Percentiles rank a stretch among this genome's conserved stretches.
phyloP scores from a whole-genome alignment of 441 rosid genomes.

The Pelargonium fulgidum region DNA sequence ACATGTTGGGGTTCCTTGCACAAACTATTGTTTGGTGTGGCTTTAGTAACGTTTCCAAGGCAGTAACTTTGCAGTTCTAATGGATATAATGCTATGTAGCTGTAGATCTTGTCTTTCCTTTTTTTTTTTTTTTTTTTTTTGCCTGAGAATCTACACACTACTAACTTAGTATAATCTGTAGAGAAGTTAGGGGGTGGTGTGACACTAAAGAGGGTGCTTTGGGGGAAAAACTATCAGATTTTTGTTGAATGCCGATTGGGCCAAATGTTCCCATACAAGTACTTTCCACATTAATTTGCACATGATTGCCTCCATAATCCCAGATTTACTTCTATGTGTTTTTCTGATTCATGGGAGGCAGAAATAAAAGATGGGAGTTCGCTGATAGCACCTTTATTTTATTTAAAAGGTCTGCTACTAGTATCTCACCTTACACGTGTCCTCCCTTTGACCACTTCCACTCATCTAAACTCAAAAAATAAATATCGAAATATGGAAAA shows the following conservation, averaged over 20 bases:
- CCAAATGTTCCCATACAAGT: too few relatives aligned
- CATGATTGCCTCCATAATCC: too few relatives aligned
- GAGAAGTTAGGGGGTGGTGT: background rate
- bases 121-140: background rate
- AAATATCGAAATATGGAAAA: background rate
- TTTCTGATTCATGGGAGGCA: too few relatives aligned
- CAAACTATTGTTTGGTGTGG: background rate
- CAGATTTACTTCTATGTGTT: too few relatives aligned
- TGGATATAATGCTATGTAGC: background rate
- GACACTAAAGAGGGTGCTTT: background rate
- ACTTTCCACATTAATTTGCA: too few relatives aligned
- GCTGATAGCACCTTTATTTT: background rate
- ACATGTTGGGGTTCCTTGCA: too few relatives aligned
- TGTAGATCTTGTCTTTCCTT: background rate
- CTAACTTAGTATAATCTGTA: too few relatives aligned
- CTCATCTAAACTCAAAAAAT: background rate
- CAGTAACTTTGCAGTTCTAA: background rate
- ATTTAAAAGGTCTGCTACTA: background rate
- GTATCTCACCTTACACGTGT: background rate
- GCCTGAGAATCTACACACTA: too few relatives aligned
- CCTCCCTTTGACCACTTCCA: background rate
- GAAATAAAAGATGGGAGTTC: background rate
- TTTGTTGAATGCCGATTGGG: background rate
- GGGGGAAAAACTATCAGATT: background rate
- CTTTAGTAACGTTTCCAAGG: background rate